Base-by-base conservation (phyloP, 2,329 filamentous ascomycete genomes). In the Chaetothyriales sp. region DNA sequence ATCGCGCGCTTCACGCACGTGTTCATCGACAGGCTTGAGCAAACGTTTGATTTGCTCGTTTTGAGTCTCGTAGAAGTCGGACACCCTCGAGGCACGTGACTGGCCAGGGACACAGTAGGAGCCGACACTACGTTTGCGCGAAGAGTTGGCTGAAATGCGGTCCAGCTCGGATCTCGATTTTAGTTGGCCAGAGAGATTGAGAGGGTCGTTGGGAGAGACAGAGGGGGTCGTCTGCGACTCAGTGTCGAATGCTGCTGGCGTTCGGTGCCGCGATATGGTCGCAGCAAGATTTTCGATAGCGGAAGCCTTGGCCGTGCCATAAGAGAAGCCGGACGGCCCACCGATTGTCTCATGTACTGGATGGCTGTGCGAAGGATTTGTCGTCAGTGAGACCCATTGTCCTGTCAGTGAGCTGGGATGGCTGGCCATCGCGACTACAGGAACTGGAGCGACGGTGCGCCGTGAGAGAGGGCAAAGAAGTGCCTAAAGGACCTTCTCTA, bases 1-100 rank as follows among this genome's bases (percentile, higher is more conserved):
- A 61, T 94, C 85, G 58, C 80, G 83, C 37, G 89, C 89, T 47
- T 88, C 83, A 37, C 83, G 81, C 18, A 85, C 76, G 69, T 97
- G 92, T 64, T 95, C 88, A 63, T 95, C 88, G 2, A 97, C 90
- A 2, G 86, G 83, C 71, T 95, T 95, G 58, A 97, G 76, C 70
- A 95, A 78, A 9, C 87, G 81, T 71, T 95, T 81, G 59, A 98
- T 98, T 61, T 87, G 89, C 66, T 89, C 86, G 66, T 98, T 98
- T 66, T 98, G 90, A 28, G 77, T 76, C 65, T 87, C 79, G 74
- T 97, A 97, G 71, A 95, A 97, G 48, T 80, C 78, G 62, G 85
- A 77, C 15, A 97, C 66, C 62, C 78, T 82, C 58, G 72, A 75
- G 13, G 76, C 51, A 29, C 59, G 61, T n/a, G 57, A 61, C 8